Conservation (phyloP, 1,284 basidiomycete genomes). For the Rhodotorula glutinis region DNA sequence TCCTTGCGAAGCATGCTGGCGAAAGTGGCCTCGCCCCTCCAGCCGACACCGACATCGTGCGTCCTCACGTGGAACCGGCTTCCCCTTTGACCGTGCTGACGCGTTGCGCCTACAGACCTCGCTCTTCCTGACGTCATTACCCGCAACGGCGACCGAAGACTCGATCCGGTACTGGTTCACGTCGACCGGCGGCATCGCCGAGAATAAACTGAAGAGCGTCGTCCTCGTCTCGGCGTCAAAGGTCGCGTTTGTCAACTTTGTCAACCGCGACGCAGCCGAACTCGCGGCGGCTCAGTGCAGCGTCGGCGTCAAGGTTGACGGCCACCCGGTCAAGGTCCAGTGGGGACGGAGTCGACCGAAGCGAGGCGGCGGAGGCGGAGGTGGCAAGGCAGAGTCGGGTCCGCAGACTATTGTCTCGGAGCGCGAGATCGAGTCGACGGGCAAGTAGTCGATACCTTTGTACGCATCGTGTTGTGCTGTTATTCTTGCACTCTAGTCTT, state of each 20-base stretch:
- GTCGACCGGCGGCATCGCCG: slow-evolving; percentile 62
- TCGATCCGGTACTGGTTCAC: slow-evolving; percentile 73
- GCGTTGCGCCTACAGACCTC: slow-evolving; percentile 63
- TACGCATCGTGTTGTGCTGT: neutral
- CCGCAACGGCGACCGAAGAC: slow-evolving; percentile 67
- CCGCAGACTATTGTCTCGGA: slow-evolving; percentile 8
- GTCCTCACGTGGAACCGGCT: slow-evolving; percentile 50
- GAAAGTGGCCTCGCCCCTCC: slow-evolving; percentile 80
- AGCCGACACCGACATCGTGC: slow-evolving; percentile 76
- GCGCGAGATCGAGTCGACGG: slow-evolving; percentile 26
- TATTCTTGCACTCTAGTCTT: no score
- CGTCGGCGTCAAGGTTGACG: slow-evolving; percentile 79
- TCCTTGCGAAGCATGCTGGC: slow-evolving; percentile 69
- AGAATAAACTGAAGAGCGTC: slow-evolving; percentile 71
- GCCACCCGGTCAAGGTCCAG: slow-evolving; percentile 68
- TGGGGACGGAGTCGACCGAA: slow-evolving; percentile 65
- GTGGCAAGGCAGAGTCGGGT: neutral
- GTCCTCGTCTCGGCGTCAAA: slow-evolving; percentile 81
- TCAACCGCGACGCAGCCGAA: slow-evolving; percentile 74
- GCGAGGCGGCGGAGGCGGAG: slow-evolving; percentile 20
- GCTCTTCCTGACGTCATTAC: slow-evolving; percentile 82
- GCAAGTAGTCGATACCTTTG: slow-evolving; percentile 6
- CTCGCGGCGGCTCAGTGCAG: slow-evolving; percentile 79
- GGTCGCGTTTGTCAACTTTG: slow-evolving; percentile 96
- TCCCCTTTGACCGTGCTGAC: neutral